A percentile compares a stretch with the other conserved stretches of the same genome.
phyloP scores from a whole-genome alignment of 2,329 filamentous ascomycete genomes.

The Monilinia fructicola region DNA sequence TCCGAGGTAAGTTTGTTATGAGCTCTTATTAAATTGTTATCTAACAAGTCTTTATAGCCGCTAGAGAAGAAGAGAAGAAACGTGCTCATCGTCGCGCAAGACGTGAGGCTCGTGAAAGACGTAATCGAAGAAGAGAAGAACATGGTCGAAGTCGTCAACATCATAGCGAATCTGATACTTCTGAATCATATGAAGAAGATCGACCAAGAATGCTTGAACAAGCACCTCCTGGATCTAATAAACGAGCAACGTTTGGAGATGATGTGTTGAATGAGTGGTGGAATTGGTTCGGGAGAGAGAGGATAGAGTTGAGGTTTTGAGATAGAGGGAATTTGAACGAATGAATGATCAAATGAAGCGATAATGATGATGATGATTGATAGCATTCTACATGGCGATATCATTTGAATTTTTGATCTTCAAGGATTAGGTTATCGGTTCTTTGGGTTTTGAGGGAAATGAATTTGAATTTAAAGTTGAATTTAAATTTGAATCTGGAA shows the following conservation, averaged over 20 bases:
- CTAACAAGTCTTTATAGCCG: conserved; percentile 27
- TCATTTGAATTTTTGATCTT: not conserved
- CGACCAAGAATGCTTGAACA: conserved; percentile 36
- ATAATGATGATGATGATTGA: not conserved
- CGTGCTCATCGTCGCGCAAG: conserved; percentile 37
- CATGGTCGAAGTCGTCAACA: conserved; percentile 27
- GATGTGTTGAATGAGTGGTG: conserved; percentile 39
- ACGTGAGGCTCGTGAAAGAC: conserved; percentile 39
- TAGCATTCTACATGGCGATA: not conserved
- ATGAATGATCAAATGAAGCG: not conserved
- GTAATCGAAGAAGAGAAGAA: conserved; percentile 34
- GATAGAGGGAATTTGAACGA: conserved; percentile 2
- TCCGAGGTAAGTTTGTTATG: conserved; percentile 64
- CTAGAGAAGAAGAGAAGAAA: conserved; percentile 39
- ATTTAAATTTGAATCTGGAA: too few species aligned
- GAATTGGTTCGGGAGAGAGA: conserved; percentile 22
- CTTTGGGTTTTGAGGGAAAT: not conserved
- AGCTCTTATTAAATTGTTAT: not conserved
- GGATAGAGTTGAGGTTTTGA: conserved; percentile 8
- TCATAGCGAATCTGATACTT: conserved; percentile 32
- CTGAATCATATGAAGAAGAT: conserved; percentile 27
- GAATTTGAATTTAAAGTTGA: too few species aligned
- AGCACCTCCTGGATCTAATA: conserved; percentile 32
- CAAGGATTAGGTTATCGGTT: not conserved
- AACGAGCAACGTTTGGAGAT: conserved; percentile 29